Conservation (phyloP, 1,284 basidiomycete species). For the Naganishia albida region DNA sequence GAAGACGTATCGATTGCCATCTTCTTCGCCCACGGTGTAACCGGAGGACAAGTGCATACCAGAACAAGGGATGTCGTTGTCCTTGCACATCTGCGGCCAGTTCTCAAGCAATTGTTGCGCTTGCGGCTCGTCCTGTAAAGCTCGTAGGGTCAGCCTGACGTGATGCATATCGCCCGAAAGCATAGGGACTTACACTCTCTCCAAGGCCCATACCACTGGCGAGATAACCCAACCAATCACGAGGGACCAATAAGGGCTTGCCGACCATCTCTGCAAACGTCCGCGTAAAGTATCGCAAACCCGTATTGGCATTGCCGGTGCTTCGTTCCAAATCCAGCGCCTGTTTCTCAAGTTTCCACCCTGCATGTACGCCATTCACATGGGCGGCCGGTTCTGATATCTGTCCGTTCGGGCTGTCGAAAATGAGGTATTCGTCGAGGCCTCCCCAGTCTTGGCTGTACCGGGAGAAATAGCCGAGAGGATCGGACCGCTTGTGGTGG, state of each 20-base stretch:
- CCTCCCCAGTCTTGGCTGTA: constrained; percentile 54
- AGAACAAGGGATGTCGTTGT: constrained; percentile 55
- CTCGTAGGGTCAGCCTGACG: too few relatives aligned
- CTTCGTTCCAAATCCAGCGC: constrained; percentile 4
- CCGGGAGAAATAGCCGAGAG: constrained; percentile 54
- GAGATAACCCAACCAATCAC: constrained; percentile 56
- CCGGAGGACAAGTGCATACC: constrained; percentile 51
- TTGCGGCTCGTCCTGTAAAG: constrained; percentile 38
- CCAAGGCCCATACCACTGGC: constrained; percentile 36
- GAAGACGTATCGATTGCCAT: constrained; percentile 54
- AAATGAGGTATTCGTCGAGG: constrained; percentile 54
- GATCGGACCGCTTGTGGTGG: constrained; percentile 52
- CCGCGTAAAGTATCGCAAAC: constrained; percentile 24
- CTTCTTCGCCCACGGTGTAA: constrained; percentile 51
- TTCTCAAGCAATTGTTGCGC: constrained; percentile 53
- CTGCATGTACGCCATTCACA: not conserved
- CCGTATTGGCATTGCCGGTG: constrained; percentile 7
- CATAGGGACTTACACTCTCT: constrained; percentile 35
- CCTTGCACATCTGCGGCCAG: constrained; percentile 53
- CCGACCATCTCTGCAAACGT: constrained; percentile 50
- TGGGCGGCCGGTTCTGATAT: constrained; percentile 40
- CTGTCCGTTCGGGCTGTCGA: constrained; percentile 39
- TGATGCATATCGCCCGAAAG: constrained; percentile 50
- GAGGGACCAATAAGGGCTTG: constrained; percentile 49
- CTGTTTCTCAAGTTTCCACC: constrained; percentile 23